These are phyloP conservation scores for Chiua virens DNA, from an alignment of 768 basidiomycete genomes.

Conservation along the genomic window DNA sequence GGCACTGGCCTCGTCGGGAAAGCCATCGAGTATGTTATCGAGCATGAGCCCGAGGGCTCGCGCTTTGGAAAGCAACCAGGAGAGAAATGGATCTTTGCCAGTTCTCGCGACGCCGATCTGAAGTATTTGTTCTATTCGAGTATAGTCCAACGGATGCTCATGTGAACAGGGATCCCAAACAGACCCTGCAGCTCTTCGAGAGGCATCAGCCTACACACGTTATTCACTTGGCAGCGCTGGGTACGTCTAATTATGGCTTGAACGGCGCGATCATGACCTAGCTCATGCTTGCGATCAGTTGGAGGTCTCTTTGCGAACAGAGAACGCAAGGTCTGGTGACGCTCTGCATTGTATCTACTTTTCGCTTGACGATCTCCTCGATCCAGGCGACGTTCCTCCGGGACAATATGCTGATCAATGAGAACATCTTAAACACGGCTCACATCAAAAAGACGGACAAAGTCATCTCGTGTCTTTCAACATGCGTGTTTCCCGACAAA, in stretches of 20 bases:
- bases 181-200: slow-evolving; percentile 74
- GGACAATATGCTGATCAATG: slow-evolving; percentile 94
- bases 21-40: slow-evolving; percentile 76
- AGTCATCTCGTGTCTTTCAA: slow-evolving; percentile 93
- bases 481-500: slow-evolving; percentile 96
- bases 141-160: background rate
- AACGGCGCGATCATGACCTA: background rate
- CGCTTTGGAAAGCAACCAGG: slow-evolving; percentile 72
- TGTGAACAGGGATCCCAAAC: slow-evolving; percentile 57
- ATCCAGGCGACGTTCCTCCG: slow-evolving; percentile 84
- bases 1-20: slow-evolving; percentile 87
- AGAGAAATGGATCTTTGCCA: slow-evolving; percentile 86
- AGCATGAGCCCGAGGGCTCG: slow-evolving; percentile 75
- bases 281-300: slow-evolving; percentile 46
- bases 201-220: slow-evolving; percentile 95
- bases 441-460: slow-evolving; percentile 67
- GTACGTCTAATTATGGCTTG: slow-evolving; percentile 41
- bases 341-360: background rate
- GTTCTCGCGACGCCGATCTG: slow-evolving; percentile 80
- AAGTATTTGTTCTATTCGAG: slow-evolving; percentile 48
- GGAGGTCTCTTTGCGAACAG: slow-evolving; percentile 96
- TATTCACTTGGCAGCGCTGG: slow-evolving; percentile 92
- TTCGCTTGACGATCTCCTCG: background rate
- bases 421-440: slow-evolving; percentile 82
- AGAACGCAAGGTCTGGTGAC: slow-evolving; percentile 72